These are phyloP conservation scores for Phascolomyces articulosus DNA, from an alignment of 371 early-diverging fungal genomes.

Conservation along the genomic window DNA sequence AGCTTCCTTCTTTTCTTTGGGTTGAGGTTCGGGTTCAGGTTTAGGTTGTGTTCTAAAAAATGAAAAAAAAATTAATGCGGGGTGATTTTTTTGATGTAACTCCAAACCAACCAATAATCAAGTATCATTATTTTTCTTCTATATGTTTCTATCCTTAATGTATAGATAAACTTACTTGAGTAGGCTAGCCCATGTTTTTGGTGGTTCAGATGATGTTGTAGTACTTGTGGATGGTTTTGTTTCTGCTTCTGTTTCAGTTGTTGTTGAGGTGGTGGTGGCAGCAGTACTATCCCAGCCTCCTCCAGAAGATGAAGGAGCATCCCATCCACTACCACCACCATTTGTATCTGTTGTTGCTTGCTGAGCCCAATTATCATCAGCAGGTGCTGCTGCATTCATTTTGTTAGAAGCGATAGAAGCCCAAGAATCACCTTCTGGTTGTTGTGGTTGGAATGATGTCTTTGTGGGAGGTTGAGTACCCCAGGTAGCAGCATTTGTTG, in stretches of 20 bases:
- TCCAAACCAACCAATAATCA: too few relatives aligned
- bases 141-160: too few relatives aligned
- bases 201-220: conserved; percentile 38
- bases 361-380: conserved; percentile 12
- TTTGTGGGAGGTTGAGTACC: conserved; percentile 11
- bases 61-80: neutral
- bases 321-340: conserved; percentile 16
- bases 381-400: conserved; percentile 11
- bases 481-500: conserved; percentile 16
- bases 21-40: conserved; percentile 45
- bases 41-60: conserved; percentile 38
- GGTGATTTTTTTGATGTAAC: neutral
- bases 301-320: conserved; percentile 18
- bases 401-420: conserved; percentile 23
- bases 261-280: neutral
- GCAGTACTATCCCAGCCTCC: conserved; percentile 3
- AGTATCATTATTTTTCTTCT: too few relatives aligned
- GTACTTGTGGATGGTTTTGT: conserved; percentile 3
- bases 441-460: conserved; percentile 9
- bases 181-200: conserved; percentile 74
- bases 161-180: conserved; percentile 57
- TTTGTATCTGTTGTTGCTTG: conserved; percentile 1
- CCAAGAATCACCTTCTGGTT: conserved; percentile 31
- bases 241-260: conserved; percentile 13
- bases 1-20: conserved; percentile 9